phyloP scores from a whole-genome alignment of 306 rosid genomes.

The Lablab purpureus region DNA sequence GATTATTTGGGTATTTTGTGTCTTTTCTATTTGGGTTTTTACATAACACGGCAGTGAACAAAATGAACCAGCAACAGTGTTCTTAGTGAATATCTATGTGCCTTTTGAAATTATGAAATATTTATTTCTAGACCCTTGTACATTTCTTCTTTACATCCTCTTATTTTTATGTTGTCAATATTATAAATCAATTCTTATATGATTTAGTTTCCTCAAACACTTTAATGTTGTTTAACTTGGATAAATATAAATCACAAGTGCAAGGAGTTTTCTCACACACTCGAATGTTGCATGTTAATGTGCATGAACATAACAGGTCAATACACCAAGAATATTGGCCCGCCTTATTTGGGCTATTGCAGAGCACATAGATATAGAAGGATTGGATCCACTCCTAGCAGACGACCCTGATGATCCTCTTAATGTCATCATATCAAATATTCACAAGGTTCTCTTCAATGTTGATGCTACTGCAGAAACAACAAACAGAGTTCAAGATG shows the following conservation, averaged over 20 bases:
- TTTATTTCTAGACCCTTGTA: background rate
- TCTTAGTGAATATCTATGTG: no score
- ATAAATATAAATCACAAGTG: conserved; percentile 1
- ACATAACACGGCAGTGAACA: no score
- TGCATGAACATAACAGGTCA: conserved; percentile 70
- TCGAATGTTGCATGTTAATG: conserved; percentile 34
- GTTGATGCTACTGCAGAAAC: conserved; percentile 80
- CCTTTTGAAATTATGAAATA: conserved; percentile 1
- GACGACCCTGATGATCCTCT: conserved; percentile 98
- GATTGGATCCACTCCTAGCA: conserved; percentile 97
- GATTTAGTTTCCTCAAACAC: conserved; percentile 26
- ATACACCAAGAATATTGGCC: conserved; percentile 88
- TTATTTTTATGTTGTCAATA: background rate
- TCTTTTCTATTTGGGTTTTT: no score
- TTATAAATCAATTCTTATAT: conserved; percentile 17
- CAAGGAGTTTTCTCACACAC: conserved; percentile 2
- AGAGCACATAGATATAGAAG: conserved; percentile 96
- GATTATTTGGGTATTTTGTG: no score
- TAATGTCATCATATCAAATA: conserved; percentile 79
- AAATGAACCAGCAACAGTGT: no score
- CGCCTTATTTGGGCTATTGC: conserved; percentile 94
- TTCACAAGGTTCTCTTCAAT: conserved; percentile 87
- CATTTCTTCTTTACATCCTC: background rate
- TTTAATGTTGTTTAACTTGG: background rate
- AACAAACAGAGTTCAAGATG: conserved; percentile 93